These are phyloP conservation scores for Ziziphus jujuba DNA, from an alignment of 306 rosid species.

Conservation along the genomic window DNA sequence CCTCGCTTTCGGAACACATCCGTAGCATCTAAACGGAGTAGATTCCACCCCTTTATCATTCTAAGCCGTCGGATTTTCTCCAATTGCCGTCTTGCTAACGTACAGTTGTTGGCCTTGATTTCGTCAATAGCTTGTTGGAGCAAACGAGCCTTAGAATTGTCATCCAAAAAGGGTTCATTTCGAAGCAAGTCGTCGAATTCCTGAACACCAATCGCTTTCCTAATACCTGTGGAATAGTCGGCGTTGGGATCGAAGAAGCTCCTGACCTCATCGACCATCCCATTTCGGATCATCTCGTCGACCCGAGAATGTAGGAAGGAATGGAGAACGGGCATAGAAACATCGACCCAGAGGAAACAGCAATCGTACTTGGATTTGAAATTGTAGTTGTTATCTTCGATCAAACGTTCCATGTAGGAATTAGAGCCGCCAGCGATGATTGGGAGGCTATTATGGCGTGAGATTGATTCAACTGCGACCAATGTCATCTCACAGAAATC, in stretches of 20 bases:
- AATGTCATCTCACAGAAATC: slow-evolving; percentile 50
- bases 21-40: slow-evolving; percentile 67
- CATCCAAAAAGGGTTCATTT: slow-evolving; percentile 26
- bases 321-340: slow-evolving; percentile 43
- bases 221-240: slow-evolving; percentile 58
- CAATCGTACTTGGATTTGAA: slow-evolving; percentile 55
- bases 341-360: slow-evolving; percentile 79
- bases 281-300: slow-evolving; percentile 56
- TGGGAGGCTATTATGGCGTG: slow-evolving; percentile 41
- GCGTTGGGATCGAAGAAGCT: slow-evolving; percentile 44
- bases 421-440: slow-evolving; percentile 92
- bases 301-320: slow-evolving; percentile 55
- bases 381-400: slow-evolving; percentile 50
- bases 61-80: slow-evolving; percentile 54
- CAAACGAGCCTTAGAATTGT: slow-evolving; percentile 20
- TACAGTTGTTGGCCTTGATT: slow-evolving; percentile 56
- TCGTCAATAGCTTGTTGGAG: slow-evolving; percentile 46
- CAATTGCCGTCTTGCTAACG: slow-evolving; percentile 57
- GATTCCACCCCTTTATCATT: slow-evolving; percentile 62
- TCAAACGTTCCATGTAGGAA: slow-evolving; percentile 65
- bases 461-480: slow-evolving; percentile 42
- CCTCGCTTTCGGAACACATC: slow-evolving; percentile 55
- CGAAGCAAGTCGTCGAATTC: slow-evolving; percentile 71
- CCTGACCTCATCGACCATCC: slow-evolving; percentile 63
- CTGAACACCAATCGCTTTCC: slow-evolving; percentile 81